These are phyloP conservation scores for Epithele typhae DNA, from an alignment of 768 basidiomycete genomes.

Conservation along the genomic window DNA sequence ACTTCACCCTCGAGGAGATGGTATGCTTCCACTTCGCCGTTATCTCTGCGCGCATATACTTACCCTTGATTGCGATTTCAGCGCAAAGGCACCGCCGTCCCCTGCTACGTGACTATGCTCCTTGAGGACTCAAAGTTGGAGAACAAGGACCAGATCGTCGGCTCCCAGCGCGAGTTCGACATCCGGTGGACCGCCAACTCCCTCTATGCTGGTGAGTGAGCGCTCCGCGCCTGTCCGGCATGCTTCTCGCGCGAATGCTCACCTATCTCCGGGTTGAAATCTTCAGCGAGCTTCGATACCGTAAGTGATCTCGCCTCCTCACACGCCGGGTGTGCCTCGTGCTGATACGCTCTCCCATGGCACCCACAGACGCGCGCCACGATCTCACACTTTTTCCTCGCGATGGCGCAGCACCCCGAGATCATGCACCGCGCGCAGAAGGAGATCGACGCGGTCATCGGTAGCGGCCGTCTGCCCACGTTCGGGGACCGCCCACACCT, in stretches of 20 bases:
- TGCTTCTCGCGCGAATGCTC: no score
- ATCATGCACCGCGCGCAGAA: conserved; percentile 53
- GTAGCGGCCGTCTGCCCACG: conserved; percentile 50
- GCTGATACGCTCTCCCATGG: not conserved
- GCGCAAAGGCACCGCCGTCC: conserved; percentile 33
- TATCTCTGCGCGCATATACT: not conserved
- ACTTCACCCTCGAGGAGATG: conserved; percentile 13
- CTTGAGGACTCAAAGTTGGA: conserved; percentile 42
- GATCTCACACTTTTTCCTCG: conserved; percentile 58
- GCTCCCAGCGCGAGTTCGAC: conserved; percentile 51
- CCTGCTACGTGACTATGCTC: conserved; percentile 46
- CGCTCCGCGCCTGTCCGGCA: no score
- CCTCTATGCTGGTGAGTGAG: conserved; percentile 58
- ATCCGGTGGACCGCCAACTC: conserved; percentile 82
- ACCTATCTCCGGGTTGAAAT: no score
- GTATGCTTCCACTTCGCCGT: not conserved
- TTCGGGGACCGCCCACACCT: conserved; percentile 51
- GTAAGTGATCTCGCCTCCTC: no score
- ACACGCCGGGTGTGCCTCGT: not conserved
- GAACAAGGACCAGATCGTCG: conserved; percentile 25
- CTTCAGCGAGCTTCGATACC: no score
- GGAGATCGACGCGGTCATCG: conserved; percentile 61
- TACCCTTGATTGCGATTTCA: conserved; percentile 11
- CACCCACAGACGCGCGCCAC: conserved; percentile 45
- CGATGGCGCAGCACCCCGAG: conserved; percentile 60